These are phyloP conservation scores for Amphirosellinia nigrospora DNA, from an alignment of 495 filamentous ascomycete genomes.

Conservation along the genomic window DNA sequence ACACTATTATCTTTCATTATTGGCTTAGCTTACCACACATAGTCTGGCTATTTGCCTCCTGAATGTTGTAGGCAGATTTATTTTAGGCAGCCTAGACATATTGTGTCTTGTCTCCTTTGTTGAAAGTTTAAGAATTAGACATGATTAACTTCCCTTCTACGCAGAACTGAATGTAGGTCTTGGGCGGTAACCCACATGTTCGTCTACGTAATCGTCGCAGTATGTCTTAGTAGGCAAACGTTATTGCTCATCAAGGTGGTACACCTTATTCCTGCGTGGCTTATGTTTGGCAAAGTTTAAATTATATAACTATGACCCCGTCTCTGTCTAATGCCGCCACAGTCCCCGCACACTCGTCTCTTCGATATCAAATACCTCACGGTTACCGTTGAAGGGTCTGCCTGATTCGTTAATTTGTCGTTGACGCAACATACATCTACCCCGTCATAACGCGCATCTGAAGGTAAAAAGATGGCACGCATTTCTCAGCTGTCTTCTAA, in stretches of 20 bases:
- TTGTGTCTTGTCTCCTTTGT: not conserved
- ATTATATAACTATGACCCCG: not conserved
- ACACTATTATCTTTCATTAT: too few relatives aligned
- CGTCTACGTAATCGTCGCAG: not conserved
- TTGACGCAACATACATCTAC: not conserved
- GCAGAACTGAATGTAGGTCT: not conserved
- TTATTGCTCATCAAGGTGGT: not conserved
- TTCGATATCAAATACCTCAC: not conserved
- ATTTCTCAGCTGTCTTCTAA: not conserved
- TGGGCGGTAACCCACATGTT: not conserved
- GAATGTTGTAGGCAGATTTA: too few relatives aligned
- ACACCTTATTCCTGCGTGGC: not conserved
- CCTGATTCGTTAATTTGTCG: too few relatives aligned
- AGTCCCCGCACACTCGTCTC: not conserved
- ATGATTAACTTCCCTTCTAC: not conserved
- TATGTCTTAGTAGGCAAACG: not conserved
- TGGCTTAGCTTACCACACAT: too few relatives aligned
- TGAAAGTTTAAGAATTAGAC: not conserved
- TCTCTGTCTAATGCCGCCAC: too few relatives aligned
- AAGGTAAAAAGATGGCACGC: conserved; percentile 2
- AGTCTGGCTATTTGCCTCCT: too few relatives aligned
- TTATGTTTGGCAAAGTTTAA: not conserved
- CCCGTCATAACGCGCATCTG: not conserved
- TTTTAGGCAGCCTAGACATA: not conserved
- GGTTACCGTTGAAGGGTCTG: not conserved